These are phyloP conservation scores for Astragalus glycyphyllos DNA, from an alignment of 306 rosid species.

Conservation along the genomic window DNA sequence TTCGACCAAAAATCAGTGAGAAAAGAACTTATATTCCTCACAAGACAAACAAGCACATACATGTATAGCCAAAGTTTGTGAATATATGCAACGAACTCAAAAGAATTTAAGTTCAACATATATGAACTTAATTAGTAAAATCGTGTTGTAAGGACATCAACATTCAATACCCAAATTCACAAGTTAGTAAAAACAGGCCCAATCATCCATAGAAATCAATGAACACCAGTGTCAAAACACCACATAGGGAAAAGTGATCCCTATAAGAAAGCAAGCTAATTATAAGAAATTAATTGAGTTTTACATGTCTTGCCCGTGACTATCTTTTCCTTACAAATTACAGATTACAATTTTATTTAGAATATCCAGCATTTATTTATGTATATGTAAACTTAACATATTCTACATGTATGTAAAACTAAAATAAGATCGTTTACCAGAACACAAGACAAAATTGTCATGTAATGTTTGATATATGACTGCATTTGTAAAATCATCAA, in stretches of 20 bases:
- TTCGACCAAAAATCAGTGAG: conserved; percentile 35
- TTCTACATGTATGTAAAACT: conserved; percentile 18
- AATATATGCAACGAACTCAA: conserved; percentile 23
- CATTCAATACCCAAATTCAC: conserved; percentile 13
- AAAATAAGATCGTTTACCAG: conserved; percentile 18
- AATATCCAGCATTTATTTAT: conserved; percentile 5
- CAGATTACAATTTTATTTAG: conserved; percentile 10
- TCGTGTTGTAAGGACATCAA: not conserved
- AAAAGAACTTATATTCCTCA: conserved; percentile 35
- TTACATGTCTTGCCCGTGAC: conserved; percentile 29
- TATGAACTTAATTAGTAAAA: conserved; percentile 23
- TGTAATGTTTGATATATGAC: conserved; percentile 33
- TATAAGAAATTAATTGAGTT: conserved; percentile 28
- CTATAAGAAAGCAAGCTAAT: conserved; percentile 15
- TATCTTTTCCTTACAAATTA: conserved; percentile 24
- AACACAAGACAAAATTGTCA: conserved; percentile 30
- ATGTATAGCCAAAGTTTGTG: not conserved
- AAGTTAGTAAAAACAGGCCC: conserved; percentile 24
- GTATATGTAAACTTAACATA: conserved; percentile 5
- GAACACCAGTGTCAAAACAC: conserved; percentile 23
- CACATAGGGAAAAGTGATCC: not conserved
- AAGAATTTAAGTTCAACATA: conserved; percentile 26
- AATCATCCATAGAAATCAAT: conserved; percentile 30
- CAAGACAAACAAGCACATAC: conserved; percentile 24
- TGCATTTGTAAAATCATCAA: conserved; percentile 36